Evolutionary conservation across 257 asterid species (phyloP).

Genomic region (Petunia secreta): DNA sequence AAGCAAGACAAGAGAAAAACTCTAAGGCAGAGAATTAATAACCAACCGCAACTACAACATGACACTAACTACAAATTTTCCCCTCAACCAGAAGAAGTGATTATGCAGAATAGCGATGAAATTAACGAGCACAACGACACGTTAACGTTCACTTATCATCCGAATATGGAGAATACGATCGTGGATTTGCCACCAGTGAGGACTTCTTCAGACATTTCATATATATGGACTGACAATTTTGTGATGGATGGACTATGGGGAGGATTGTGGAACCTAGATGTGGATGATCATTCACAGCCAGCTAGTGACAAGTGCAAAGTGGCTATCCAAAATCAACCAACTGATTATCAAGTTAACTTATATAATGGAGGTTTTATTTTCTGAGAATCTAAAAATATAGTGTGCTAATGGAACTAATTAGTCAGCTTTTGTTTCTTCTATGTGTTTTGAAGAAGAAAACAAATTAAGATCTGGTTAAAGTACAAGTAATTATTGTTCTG

Average conservation of each 20-base stretch:
- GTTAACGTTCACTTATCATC: neutral
- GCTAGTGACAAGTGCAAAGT: conserved; percentile 32
- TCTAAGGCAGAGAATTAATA: neutral
- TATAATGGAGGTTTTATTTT: conserved; percentile 41
- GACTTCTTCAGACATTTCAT: conserved; percentile 15
- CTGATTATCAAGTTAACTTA: conserved; percentile 32
- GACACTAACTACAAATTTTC: neutral
- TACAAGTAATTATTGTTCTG: neutral
- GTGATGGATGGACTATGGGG: conserved; percentile 48
- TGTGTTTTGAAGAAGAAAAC: neutral
- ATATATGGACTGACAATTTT: conserved; percentile 37
- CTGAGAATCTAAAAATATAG: neutral
- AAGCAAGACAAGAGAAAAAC: conserved; percentile 27
- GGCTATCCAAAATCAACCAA: conserved; percentile 41
- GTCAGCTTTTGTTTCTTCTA: neutral
- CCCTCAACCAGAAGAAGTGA: conserved; percentile 12
- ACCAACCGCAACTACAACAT: neutral
- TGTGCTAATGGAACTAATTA: neutral
- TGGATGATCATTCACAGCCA: conserved; percentile 29
- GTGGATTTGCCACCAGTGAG: conserved; percentile 3
- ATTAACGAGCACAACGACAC: neutral
- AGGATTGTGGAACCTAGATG: conserved; percentile 56
- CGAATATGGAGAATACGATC: conserved; percentile 7
- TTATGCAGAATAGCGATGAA: neutral
- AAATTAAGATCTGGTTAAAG: neutral